Evolutionary conservation across 2,329 filamentous ascomycete genomes (phyloP), one percentile per base, ranked within the genome.

Genomic region (Metarhizium anisopliae): DNA sequence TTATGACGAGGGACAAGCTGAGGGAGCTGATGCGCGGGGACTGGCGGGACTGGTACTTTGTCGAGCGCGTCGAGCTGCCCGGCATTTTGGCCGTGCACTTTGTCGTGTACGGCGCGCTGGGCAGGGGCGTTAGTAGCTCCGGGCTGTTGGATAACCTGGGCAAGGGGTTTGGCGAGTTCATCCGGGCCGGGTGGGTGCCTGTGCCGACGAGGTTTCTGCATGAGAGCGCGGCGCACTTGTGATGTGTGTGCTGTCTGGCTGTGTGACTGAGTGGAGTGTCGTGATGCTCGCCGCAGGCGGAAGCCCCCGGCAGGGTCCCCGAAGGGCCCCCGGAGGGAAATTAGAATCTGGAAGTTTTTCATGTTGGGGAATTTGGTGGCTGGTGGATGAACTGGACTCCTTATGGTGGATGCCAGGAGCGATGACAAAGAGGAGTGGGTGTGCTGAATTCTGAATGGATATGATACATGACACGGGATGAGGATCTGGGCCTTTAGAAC

Each of bases 121-220:
- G 72, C 0, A 57, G 70, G 0, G 73, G 72, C 0, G 76, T 81
- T 3, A 80, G 76, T 58, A 77, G 76, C 55, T 75, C 73, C 10
- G 70, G 66, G 29, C 62, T 70, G 43, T 59, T 82, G 18, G 79
- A 82, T 66, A 67, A 67, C 11, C 67, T 81, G 59, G 79, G 75
- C 1, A 82, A 82, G 61, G 77, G 77, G 0, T 78, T 80, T 64
- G 74, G 68, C 30, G 77, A 80, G 63, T 79, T 72, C 64, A 64
- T 79, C 36, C 62, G 76, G 20, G 63, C 63, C 10, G 58, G 63
- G 2, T 59, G 64, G 53, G 59, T 63, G 18, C 60, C 60, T 3
- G 52, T 64, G 1, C 63, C 62, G 4, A 52, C 38, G 1, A 61
- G 32, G 35, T 62, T 65, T 38, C 30, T 62, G 11, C 52, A 65